A percentile compares a stretch with the other conserved stretches of the same genome.
Evolutionary conservation across 2,329 filamentous ascomycete species (phyloP).

Genomic region (Lachnellula subtilissima): DNA sequence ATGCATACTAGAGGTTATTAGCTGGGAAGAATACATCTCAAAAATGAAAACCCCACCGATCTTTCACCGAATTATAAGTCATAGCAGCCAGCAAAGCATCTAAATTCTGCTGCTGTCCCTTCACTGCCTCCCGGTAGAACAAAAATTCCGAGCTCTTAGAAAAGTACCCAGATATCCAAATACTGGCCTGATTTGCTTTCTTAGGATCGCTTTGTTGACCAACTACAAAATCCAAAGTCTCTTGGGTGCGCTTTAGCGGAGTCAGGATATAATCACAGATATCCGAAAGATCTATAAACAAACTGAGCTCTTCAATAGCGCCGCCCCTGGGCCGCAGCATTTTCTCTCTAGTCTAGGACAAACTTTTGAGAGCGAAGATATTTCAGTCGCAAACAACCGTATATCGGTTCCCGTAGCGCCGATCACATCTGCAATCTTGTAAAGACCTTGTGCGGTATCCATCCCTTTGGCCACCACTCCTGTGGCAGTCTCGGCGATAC

Average conservation of each 20-base stretch:
- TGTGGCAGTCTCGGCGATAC: background rate
- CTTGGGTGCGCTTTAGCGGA: background rate
- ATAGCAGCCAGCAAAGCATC: background rate
- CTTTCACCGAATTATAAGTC: background rate
- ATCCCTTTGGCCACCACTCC: background rate
- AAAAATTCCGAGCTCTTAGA: background rate
- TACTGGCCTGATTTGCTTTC: background rate
- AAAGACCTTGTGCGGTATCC: background rate
- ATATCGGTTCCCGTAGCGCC: background rate
- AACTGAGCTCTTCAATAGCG: background rate
- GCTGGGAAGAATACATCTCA: background rate
- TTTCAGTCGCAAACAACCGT: background rate
- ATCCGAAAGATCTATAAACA: background rate
- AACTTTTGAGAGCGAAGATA: background rate
- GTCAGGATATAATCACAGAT: background rate
- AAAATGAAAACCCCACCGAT: background rate
- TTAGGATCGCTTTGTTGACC: background rate
- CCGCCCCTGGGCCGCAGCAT: background rate
- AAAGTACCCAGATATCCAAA: background rate
- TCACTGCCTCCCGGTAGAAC: background rate
- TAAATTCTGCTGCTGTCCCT: background rate
- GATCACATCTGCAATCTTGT: background rate
- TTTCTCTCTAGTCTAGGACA: background rate
- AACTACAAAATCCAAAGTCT: background rate
- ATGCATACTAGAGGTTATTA: background rate